Evolutionary conservation across 2,329 filamentous ascomycete species (phyloP), one percentile per base, ranked within the genome.

Genomic region (Colletotrichum tamarilloi): DNA sequence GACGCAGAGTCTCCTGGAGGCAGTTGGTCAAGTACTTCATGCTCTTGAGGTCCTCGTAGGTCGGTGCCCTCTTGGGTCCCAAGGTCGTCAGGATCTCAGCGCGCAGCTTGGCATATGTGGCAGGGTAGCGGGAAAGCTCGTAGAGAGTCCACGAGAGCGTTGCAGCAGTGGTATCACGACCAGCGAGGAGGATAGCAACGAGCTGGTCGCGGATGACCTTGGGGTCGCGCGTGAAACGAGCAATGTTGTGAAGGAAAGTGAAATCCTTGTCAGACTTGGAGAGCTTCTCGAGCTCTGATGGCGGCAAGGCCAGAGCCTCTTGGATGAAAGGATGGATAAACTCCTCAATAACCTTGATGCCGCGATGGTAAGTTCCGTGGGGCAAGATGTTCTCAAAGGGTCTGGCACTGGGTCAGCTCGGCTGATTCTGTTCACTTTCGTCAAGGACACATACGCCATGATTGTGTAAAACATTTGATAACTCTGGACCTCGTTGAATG

Each of bases 11-110:
- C 83, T 97, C 94, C 83, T 94, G 93, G 76, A 97, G 87, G 58
- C 93, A 84, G 77, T 92, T 86, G 80, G 90, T 85, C 69, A 97
- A 88, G 80, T 96, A 98, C 77, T 93, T 92, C 95, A 98, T 97
- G 38, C 78, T 77, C 30, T 75, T 77, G 8, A 80, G 77, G 16
- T 77, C 59, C 4, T 68, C 55, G 60, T 81, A 82, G 0, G 81
- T 80, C 6, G 74, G 74, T 4, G 65, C 46, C 58, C 67, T 66
- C 26, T 26, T 73, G 11, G 68, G 65, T 6, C 92, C 93, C 16
- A 95, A 87, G 0, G 81, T 76, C 1, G 79, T 76, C 30, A 88
- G 56, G 9, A 87, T 76, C 46, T 82, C 80, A 19, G 78, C 72
- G 8, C 86, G 83, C 30, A 90, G 80, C 68, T 84, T 86, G 11